These are phyloP conservation scores for Atractiella rhizophila DNA, from an alignment of 768 basidiomycete species.

Conservation along the genomic window DNA sequence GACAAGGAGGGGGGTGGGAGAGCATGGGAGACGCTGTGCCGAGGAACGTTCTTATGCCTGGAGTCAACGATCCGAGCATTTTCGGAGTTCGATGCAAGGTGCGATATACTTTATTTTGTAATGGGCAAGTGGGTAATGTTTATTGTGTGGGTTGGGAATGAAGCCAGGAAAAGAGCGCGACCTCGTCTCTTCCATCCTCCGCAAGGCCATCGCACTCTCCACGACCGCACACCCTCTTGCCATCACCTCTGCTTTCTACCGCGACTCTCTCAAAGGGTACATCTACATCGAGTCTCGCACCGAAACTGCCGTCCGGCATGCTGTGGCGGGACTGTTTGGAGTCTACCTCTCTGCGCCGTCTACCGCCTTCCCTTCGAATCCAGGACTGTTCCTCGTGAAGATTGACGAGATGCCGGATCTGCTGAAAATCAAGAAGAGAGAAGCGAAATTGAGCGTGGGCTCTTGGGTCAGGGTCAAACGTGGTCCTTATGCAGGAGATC, in stretches of 20 bases:
- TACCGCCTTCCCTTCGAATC: slow-evolving; percentile 42
- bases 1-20: slow-evolving; percentile 23
- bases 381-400: slow-evolving; percentile 43
- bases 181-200: slow-evolving; percentile 78
- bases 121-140: neutral
- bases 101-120: slow-evolving; percentile 13
- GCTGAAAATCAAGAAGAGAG: slow-evolving; percentile 84
- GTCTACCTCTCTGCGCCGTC: slow-evolving; percentile 63
- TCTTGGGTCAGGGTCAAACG: slow-evolving; percentile 88
- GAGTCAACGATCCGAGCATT: slow-evolving; percentile 75
- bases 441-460: slow-evolving; percentile 52
- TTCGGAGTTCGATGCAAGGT: slow-evolving; percentile 93
- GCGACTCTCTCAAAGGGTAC: slow-evolving; percentile 82
- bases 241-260: slow-evolving; percentile 84
- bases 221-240: slow-evolving; percentile 48
- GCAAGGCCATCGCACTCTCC: slow-evolving; percentile 67
- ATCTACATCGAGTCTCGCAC: slow-evolving; percentile 87
- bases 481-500: slow-evolving; percentile 77
- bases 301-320: slow-evolving; percentile 57
- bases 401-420: slow-evolving; percentile 96
- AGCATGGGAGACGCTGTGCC: slow-evolving; percentile 56
- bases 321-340: slow-evolving; percentile 72
- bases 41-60: slow-evolving; percentile 81
- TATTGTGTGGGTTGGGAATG: neutral
- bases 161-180: slow-evolving; percentile 80